phyloP scores from a whole-genome alignment of 768 basidiomycete species.

The Roridomyces roridus region DNA sequence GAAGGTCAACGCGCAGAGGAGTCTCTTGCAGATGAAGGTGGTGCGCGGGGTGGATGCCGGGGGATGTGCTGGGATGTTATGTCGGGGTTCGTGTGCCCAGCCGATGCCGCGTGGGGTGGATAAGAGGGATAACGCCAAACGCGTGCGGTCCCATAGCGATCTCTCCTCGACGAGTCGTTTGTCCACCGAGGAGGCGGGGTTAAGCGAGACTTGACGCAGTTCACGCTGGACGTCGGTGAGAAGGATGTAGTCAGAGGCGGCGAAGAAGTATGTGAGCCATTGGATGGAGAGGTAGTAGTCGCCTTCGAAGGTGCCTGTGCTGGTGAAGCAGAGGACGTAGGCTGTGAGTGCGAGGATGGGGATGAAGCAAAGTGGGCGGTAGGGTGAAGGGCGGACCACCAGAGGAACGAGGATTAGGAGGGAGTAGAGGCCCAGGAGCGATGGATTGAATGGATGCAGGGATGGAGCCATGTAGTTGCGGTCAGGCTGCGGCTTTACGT shows the following conservation, averaged over 20 bases:
- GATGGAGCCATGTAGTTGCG: too few species aligned
- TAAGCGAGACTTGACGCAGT: neutral
- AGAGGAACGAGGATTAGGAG: neutral
- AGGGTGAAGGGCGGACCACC: constrained; percentile 11
- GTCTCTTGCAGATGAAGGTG: constrained; percentile 28
- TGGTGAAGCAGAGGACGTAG: constrained; percentile 11
- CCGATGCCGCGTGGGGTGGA: constrained; percentile 34
- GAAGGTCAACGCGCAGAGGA: constrained; percentile 11
- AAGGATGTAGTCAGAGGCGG: constrained; percentile 21
- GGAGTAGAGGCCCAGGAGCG: neutral
- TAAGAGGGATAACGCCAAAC: constrained; percentile 32
- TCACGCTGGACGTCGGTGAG: constrained; percentile 19
- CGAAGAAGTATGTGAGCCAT: constrained; percentile 5
- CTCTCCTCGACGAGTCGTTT: constrained; percentile 18
- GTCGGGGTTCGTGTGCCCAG: constrained; percentile 33
- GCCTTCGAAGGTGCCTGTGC: neutral
- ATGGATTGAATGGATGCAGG: neutral
- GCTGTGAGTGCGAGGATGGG: constrained; percentile 7
- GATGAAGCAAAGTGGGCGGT: constrained; percentile 12
- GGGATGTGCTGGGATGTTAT: constrained; percentile 27
- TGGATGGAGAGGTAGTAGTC: constrained; percentile 10
- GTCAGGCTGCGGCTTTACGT: too few species aligned
- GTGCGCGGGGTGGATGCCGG: constrained; percentile 12
- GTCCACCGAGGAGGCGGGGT: constrained; percentile 9
- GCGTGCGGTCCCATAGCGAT: constrained; percentile 26